These are phyloP conservation scores for Chaetomium tenue DNA, from an alignment of 495 filamentous ascomycete genomes.

Conservation along the genomic window DNA sequence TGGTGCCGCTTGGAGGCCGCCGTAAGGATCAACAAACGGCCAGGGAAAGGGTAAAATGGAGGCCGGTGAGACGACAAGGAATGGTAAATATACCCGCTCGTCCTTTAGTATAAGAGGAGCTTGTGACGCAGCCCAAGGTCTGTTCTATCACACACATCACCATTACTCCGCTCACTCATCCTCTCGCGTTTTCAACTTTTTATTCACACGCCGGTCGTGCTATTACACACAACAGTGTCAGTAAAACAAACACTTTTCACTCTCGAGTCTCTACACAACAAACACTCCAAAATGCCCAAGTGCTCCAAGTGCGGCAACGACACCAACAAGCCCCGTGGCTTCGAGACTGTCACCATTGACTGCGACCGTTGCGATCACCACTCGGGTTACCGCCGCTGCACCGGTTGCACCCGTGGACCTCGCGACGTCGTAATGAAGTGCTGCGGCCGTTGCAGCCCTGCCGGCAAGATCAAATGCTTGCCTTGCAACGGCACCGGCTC, in stretches of 20 bases:
- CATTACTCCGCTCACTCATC: background rate
- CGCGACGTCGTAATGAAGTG: constrained; percentile 5
- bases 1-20: background rate
- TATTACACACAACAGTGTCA: too few species aligned
- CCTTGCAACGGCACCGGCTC: background rate
- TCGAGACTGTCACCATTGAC: background rate
- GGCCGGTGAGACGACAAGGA: too few species aligned
- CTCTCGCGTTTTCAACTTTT: background rate
- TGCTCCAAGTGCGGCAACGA: constrained; percentile 2
- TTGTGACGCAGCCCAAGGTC: background rate
- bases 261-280: too few species aligned
- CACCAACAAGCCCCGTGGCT: background rate
- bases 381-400: constrained; percentile 1
- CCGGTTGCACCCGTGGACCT: background rate
- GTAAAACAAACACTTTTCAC: background rate
- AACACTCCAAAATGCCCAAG: constrained; percentile 2
- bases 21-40: background rate
- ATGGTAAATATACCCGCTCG: background rate
- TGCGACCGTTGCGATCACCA: background rate
- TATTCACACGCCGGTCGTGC: background rate
- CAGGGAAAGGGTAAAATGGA: background rate
- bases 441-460: constrained; percentile 2
- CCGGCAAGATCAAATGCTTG: background rate
- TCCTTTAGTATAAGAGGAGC: background rate
- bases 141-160: constrained; percentile 3